phyloP scores from a whole-genome alignment of 2,329 filamentous ascomycete species.

The Beauveria caledonica region DNA sequence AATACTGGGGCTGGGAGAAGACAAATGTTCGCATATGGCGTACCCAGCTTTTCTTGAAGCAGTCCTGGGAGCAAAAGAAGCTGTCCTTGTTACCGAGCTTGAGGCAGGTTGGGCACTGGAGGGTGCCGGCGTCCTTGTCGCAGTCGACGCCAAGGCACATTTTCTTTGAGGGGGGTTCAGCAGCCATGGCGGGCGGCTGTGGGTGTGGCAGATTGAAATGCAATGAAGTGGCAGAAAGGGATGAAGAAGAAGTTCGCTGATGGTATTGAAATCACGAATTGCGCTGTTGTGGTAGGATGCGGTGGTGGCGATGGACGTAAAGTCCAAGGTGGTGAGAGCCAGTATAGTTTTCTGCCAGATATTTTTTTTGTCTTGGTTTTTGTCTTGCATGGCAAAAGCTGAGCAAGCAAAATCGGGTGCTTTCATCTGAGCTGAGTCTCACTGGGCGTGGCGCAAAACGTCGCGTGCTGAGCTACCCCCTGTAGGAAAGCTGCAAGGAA shows the following conservation, averaged over 20 bases:
- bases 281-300: neutral
- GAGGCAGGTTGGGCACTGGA: constrained; percentile 93
- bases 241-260: neutral
- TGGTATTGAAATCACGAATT: neutral
- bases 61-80: constrained; percentile 97
- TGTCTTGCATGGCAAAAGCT: neutral
- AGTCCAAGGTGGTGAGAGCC: constrained; percentile 8
- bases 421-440: neutral
- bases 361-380: neutral
- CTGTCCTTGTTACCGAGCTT: constrained; percentile 82
- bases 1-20: neutral
- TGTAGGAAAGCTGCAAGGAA: neutral
- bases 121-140: constrained; percentile 70
- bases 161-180: constrained; percentile 47
- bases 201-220: neutral
- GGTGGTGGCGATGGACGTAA: neutral
- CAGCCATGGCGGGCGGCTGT: constrained; percentile 28
- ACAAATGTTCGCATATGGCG: constrained; percentile 18
- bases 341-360: constrained; percentile 6
- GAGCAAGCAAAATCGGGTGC: neutral
- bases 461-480: constrained; percentile 4
- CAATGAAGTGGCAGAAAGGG: neutral
- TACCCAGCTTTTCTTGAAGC: constrained; percentile 99
- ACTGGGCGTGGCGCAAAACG: neutral
- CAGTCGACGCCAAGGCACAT: constrained; percentile 80